These are phyloP conservation scores for Geum urbanum DNA, from an alignment of 306 rosid species.

Conservation along the genomic window DNA sequence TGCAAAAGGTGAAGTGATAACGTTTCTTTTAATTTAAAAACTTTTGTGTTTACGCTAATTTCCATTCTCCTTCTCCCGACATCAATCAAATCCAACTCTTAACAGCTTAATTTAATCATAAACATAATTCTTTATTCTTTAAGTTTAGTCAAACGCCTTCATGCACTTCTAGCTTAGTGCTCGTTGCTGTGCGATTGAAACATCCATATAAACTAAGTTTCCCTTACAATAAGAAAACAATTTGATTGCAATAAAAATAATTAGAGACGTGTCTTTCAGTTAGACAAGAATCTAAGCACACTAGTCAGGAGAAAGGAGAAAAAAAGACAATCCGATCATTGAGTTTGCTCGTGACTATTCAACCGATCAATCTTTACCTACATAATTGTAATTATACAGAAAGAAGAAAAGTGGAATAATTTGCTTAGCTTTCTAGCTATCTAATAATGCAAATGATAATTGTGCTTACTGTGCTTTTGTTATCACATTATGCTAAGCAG, in stretches of 20 bases:
- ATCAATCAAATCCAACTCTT: constrained; percentile 26
- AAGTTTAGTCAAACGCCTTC: constrained; percentile 8
- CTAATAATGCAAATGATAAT: constrained; percentile 37
- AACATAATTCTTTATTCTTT: constrained; percentile 11
- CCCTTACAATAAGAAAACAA: background rate
- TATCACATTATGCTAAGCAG: constrained; percentile 30
- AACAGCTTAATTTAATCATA: constrained; percentile 17
- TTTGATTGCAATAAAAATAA: constrained; percentile 18
- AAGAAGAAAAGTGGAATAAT: constrained; percentile 43
- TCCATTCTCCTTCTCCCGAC: background rate
- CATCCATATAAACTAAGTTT: constrained; percentile 18
- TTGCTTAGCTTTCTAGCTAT: constrained; percentile 29
- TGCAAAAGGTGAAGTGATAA: background rate
- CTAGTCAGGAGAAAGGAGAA: too few relatives aligned
- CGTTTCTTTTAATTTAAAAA: constrained; percentile 13
- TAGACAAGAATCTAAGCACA: too few relatives aligned
- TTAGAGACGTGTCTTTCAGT: too few relatives aligned
- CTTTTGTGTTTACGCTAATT: constrained; percentile 6
- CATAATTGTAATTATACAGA: constrained; percentile 26
- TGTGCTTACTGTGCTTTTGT: constrained; percentile 24
- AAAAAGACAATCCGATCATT: constrained; percentile 1
- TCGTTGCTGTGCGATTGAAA: constrained; percentile 29
- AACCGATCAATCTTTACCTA: constrained; percentile 28
- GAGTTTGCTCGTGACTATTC: constrained; percentile 30
- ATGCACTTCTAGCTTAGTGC: constrained; percentile 24